Base-by-base conservation (phyloP, 441 rosid species). In the Bocquillonia castaneifolia region DNA sequence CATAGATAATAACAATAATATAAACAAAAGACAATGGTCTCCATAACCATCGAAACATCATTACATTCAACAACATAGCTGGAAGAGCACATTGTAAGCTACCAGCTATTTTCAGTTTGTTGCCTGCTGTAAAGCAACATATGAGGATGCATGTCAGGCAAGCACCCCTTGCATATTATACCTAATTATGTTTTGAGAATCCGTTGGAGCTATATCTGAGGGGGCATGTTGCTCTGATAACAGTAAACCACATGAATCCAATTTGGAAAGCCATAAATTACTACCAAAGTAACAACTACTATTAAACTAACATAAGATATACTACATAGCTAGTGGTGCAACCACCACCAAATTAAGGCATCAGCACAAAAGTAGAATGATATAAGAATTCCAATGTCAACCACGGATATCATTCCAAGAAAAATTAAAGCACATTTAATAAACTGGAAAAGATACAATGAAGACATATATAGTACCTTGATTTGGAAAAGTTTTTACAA, bases 401-500 rank as follows among this genome's bases (percentile, higher is more conserved):
- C 9, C 10, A 10, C 5, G 0, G 31, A 18, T 22, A 9, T 31
- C 48, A 32, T 7, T 10, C 55, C 31, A 63, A 47, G 9, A 26
- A 29, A n/a, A 17, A 15, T 17, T 25, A 2, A 20, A 51, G 36
- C 36, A 26, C 51, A 25, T 52, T 28, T 18, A 1, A 37, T 48
- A 39, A 14, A 56, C 36, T 17, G 51, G 39, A 9, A 39, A 39
- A 53, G 14, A 34, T 52, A 63, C 8, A 66, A 23, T 51, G 52
- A 73, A 47, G 1, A 50, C 26, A 59, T 22, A 45, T n/a, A 69
- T n/a, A 52, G n/a, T 77, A 91, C 97, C 98, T 86, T 89, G 97
- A 84, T 91, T 91, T 53, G 98, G 97, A 77, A 91, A 93, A 40
- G 77, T 79, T 40, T 85, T 82, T 60, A 91, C 97, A 67, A 93